phyloP scores from a whole-genome alignment of 208 protist species.

The Vickermania ingenoplastis region DNA sequence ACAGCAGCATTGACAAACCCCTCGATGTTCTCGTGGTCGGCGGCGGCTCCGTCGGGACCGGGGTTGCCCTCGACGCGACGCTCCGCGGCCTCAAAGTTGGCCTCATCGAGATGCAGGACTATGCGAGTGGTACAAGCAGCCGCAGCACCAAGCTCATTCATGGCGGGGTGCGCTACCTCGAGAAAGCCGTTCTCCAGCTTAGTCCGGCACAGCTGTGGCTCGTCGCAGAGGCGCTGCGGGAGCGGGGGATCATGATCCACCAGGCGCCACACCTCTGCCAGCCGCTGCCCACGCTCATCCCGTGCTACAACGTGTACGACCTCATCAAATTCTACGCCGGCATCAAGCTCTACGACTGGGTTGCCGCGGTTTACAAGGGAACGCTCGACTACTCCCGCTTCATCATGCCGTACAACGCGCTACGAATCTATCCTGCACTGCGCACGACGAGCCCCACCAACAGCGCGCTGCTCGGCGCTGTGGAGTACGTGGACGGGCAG shows the following conservation, averaged over 20 bases:
- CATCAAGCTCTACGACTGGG: conserved; percentile 85
- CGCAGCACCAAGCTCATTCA: conserved; percentile 96
- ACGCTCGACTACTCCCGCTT: conserved; percentile 78
- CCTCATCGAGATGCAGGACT: conserved; percentile 94
- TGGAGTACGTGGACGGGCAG: conserved; percentile 94
- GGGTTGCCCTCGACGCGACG: conserved; percentile 89
- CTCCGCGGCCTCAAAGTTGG: conserved; percentile 88
- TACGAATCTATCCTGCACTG: conserved; percentile 73
- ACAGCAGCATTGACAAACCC: conserved; percentile 38
- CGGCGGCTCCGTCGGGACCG: conserved; percentile 92
- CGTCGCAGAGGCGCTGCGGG: conserved; percentile 87
- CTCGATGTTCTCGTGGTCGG: conserved; percentile 94
- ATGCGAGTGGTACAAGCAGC: conserved; percentile 91
- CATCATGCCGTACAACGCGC: conserved; percentile 62
- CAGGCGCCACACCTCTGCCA: conserved; percentile 91
- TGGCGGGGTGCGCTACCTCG: conserved; percentile 95
- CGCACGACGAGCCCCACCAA: conserved; percentile 35
- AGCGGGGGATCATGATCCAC: conserved; percentile 91
- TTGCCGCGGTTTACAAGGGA: conserved; percentile 67
- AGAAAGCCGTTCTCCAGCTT: conserved; percentile 81
- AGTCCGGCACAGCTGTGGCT: conserved; percentile 84
- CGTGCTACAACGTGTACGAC: conserved; percentile 86
- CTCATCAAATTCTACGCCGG: conserved; percentile 77
- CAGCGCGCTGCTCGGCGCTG: conserved; percentile 70
- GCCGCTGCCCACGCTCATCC: conserved; percentile 87